Percentiles rank a stretch among this genome's conserved stretches.
Evolutionary conservation across 306 rosid species (phyloP).

Genomic region (Prunus padus): DNA sequence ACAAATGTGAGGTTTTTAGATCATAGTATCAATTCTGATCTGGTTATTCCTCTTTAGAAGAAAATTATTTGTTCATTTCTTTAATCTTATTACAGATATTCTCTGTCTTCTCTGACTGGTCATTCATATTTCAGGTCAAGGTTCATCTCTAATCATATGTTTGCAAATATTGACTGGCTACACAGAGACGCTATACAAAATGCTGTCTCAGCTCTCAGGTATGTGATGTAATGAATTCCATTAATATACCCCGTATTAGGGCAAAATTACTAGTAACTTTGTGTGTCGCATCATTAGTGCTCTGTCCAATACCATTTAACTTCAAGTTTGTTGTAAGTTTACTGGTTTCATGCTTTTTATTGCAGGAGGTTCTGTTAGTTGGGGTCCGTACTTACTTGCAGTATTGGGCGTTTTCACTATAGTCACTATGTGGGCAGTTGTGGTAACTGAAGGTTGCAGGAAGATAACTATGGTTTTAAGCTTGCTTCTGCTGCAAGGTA

Average conservation of each 20-base stretch:
- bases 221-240: constrained; percentile 18
- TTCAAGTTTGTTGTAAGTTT: constrained; percentile 16
- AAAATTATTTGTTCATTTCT: neutral
- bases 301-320: neutral
- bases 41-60: neutral
- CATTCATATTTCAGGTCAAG: constrained; percentile 77
- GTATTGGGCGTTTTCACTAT: constrained; percentile 81
- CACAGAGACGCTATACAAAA: constrained; percentile 83
- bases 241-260: neutral
- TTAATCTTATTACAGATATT: constrained; percentile 16
- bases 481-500: constrained; percentile 98
- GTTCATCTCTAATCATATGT: constrained; percentile 86
- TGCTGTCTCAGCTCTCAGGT: constrained; percentile 95
- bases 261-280: constrained; percentile 8
- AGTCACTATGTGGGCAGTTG: constrained; percentile 98
- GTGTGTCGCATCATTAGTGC: neutral
- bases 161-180: constrained; percentile 94
- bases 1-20: neutral
- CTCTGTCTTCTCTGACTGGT: constrained; percentile 30
- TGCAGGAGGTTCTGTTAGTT: constrained; percentile 66
- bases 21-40: neutral
- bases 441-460: constrained; percentile 96
- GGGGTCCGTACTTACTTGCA: constrained; percentile 62
- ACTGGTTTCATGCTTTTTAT: constrained; percentile 22
- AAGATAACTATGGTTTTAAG: constrained; percentile 92